Evolutionary conservation across 1,284 basidiomycete species (phyloP).

Genomic region (Mycena citricolor): DNA sequence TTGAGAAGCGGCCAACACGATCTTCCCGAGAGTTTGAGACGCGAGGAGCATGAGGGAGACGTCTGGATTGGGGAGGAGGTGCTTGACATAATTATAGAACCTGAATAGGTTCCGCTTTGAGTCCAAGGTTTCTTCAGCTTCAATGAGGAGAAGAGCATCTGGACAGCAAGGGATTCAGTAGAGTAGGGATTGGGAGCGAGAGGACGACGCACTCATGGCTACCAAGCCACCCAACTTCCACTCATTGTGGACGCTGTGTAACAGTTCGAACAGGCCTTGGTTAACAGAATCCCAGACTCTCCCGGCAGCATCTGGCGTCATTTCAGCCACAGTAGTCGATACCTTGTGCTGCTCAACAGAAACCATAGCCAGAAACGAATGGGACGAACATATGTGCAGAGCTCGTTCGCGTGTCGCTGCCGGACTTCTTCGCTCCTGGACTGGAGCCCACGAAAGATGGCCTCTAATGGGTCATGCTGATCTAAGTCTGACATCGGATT

Average conservation of each 20-base stretch:
- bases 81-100: slow-evolving; percentile 90
- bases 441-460: slow-evolving; percentile 66
- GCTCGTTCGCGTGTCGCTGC: slow-evolving; percentile 61
- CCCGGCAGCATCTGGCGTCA: slow-evolving; percentile 72
- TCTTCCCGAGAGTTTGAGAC: slow-evolving; percentile 24
- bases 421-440: slow-evolving; percentile 63
- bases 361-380: slow-evolving; percentile 6
- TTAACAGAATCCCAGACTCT: slow-evolving; percentile 84
- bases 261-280: slow-evolving; percentile 76
- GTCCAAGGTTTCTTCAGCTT: slow-evolving; percentile 75
- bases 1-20: slow-evolving; percentile 66
- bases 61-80: slow-evolving; percentile 80
- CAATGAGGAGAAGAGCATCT: slow-evolving; percentile 73
- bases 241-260: slow-evolving; percentile 72
- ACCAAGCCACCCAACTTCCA: slow-evolving; percentile 82
- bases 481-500: too few species aligned
- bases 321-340: slow-evolving; percentile 66
- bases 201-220: slow-evolving; percentile 66
- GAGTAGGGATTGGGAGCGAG: slow-evolving; percentile 16
- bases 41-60: slow-evolving; percentile 78
- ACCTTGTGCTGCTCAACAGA: slow-evolving; percentile 46
- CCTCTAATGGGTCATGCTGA: slow-evolving; percentile 50
- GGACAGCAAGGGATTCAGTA: slow-evolving; percentile 21
- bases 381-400: slow-evolving; percentile 65
- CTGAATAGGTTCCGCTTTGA: slow-evolving; percentile 78